Conservation (phyloP, 1,139 yeast genomes). For the Protomyces pachydermus region DNA sequence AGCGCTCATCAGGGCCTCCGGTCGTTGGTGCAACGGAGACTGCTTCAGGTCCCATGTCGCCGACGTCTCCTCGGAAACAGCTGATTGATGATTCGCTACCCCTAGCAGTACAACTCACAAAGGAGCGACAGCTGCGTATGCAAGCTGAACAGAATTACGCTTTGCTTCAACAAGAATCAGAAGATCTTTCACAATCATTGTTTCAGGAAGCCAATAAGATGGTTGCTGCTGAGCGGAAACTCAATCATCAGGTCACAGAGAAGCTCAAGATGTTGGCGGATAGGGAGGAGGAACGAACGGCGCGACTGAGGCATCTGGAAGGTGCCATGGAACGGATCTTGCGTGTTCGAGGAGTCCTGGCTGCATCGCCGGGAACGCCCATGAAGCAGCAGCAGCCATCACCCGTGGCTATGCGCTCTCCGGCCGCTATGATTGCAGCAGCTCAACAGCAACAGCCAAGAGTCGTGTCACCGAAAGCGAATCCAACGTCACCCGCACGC, state of each 20-base stretch:
- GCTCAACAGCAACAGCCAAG: neutral
- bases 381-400: neutral
- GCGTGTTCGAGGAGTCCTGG: slow-evolving; percentile 9
- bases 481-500: neutral
- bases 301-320: slow-evolving; percentile 14
- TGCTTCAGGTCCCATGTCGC: neutral
- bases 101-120: slow-evolving; percentile 30
- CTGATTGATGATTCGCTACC: neutral
- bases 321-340: slow-evolving; percentile 9
- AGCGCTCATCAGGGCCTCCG: neutral
- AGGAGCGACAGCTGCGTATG: slow-evolving; percentile 34
- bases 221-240: slow-evolving; percentile 45
- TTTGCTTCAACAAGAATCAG: slow-evolving; percentile 58
- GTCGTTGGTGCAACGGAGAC: neutral
- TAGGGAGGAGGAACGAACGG: slow-evolving; percentile 14
- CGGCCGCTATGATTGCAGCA: neutral
- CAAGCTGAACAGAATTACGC: slow-evolving; percentile 52
- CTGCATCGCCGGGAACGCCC: neutral
- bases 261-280: slow-evolving; percentile 7
- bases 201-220: slow-evolving; percentile 67
- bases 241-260: slow-evolving; percentile 1
- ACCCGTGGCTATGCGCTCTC: neutral
- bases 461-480: neutral
- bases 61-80: slow-evolving; percentile 9
- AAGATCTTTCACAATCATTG: slow-evolving; percentile 60